Conservation (phyloP, 768 basidiomycete species). For the Russula emetica region DNA sequence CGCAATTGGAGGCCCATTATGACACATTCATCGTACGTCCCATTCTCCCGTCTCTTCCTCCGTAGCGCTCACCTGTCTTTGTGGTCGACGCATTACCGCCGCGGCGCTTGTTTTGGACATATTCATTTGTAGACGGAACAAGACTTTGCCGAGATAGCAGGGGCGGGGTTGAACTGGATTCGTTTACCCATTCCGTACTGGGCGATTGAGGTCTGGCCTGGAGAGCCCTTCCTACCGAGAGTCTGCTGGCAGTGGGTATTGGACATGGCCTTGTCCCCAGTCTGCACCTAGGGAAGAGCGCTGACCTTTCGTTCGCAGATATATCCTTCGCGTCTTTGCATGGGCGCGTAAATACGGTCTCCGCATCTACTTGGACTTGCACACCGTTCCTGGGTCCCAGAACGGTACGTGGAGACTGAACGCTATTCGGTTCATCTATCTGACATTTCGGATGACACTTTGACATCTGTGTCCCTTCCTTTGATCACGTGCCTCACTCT, state of each 20-base stretch:
- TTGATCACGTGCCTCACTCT: slow-evolving; percentile 4
- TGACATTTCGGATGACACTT: slow-evolving; percentile 10
- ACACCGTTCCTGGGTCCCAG: slow-evolving; percentile 78
- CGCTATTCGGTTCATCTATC: slow-evolving; percentile 19
- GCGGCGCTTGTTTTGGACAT: slow-evolving; percentile 12
- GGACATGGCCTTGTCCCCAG: background rate
- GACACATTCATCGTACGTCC: slow-evolving; percentile 73
- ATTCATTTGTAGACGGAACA: slow-evolving; percentile 61
- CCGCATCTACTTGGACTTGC: slow-evolving; percentile 76
- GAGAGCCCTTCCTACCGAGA: slow-evolving; percentile 73
- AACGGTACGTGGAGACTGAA: slow-evolving; percentile 46
- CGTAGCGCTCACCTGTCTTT: slow-evolving; percentile 15
- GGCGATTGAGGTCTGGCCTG: slow-evolving; percentile 75
- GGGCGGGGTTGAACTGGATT: slow-evolving; percentile 84
- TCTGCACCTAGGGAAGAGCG: background rate
- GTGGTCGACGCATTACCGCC: slow-evolving; percentile 10
- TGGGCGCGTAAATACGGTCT: slow-evolving; percentile 94
- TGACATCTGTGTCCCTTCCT: background rate
- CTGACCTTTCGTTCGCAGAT: slow-evolving; percentile 33
- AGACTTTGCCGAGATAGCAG: slow-evolving; percentile 86
- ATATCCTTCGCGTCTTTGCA: slow-evolving; percentile 68
- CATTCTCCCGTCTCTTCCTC: slow-evolving; percentile 2
- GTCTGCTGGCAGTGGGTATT: slow-evolving; percentile 66
- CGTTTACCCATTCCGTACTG: slow-evolving; percentile 82
- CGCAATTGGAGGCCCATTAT: slow-evolving; percentile 73